Percentiles rank a stretch among this genome's conserved stretches.
phyloP scores from a whole-genome alignment of 768 basidiomycete genomes.

The Boletus tomentosulus region DNA sequence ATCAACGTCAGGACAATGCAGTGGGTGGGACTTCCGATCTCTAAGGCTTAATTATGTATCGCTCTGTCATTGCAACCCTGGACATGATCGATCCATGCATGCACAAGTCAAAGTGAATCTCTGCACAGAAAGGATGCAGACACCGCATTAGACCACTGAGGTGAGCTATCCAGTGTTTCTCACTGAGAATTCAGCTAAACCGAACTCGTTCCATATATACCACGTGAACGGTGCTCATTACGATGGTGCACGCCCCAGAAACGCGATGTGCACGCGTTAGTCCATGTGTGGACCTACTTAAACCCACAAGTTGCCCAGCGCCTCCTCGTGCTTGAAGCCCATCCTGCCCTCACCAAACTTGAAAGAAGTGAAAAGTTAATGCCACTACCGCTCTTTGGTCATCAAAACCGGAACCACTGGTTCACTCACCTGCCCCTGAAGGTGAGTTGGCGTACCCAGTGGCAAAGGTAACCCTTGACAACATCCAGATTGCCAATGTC shows the following conservation, averaged over 20 bases:
- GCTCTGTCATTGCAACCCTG: neutral
- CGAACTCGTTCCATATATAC: conserved; percentile 5
- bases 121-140: conserved; percentile 5
- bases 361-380: conserved; percentile 9
- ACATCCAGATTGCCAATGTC: conserved; percentile 47
- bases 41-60: neutral
- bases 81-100: neutral
- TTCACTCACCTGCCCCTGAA: conserved; percentile 52
- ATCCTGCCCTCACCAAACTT: conserved; percentile 6
- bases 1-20: neutral
- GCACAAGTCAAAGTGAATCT: neutral
- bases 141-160: conserved; percentile 3
- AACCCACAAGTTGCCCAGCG: conserved; percentile 13
- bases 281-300: conserved; percentile 21
- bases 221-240: conserved; percentile 13
- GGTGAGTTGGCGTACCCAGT: conserved; percentile 29
- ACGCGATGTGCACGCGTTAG: conserved; percentile 25
- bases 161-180: neutral
- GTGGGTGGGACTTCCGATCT: conserved; percentile 3
- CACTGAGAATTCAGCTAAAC: neutral
- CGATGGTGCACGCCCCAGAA: conserved; percentile 19
- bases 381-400: conserved; percentile 20
- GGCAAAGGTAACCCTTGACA: neutral
- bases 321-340: conserved; percentile 11
- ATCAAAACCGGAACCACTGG: conserved; percentile 34